Conservation (phyloP, 176 grass and related monocot species). For the Zoysia pacifica region DNA sequence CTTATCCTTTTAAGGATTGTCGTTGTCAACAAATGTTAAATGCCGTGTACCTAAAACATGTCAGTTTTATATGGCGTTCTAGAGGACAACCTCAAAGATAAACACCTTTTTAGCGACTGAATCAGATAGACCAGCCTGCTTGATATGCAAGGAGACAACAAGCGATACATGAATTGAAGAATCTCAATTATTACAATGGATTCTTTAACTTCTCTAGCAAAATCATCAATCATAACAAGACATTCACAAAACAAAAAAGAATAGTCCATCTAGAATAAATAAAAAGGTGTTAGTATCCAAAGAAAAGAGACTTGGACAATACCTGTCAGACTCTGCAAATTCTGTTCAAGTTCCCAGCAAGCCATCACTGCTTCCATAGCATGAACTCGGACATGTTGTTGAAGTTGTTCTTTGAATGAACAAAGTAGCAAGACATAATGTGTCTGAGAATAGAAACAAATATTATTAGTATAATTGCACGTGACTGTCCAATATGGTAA, state of each 20-base stretch:
- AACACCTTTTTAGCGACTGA: not conserved
- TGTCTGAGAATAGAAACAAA: slow-evolving; percentile 29
- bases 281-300: not conserved
- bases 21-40: not conserved
- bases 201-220: not conserved
- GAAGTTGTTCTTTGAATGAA: slow-evolving; percentile 80
- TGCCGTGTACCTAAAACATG: not conserved
- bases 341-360: slow-evolving; percentile 79
- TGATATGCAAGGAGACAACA: not conserved
- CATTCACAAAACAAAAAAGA: not conserved
- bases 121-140: not conserved
- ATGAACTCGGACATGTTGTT: slow-evolving; percentile 75
- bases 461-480: no score
- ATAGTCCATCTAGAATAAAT: not conserved
- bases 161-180: not conserved
- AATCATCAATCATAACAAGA: not conserved
- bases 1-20: not conserved
- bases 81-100: not conserved
- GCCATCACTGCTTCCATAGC: slow-evolving; percentile 84
- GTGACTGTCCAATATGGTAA: no score
- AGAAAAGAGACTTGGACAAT: not conserved
- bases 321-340: slow-evolving; percentile 75
- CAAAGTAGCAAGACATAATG: slow-evolving; percentile 73
- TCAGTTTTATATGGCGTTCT: not conserved
- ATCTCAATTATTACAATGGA: not conserved